These are phyloP conservation scores for Macaranga tanarius DNA, from an alignment of 441 rosid genomes.

Conservation along the genomic window DNA sequence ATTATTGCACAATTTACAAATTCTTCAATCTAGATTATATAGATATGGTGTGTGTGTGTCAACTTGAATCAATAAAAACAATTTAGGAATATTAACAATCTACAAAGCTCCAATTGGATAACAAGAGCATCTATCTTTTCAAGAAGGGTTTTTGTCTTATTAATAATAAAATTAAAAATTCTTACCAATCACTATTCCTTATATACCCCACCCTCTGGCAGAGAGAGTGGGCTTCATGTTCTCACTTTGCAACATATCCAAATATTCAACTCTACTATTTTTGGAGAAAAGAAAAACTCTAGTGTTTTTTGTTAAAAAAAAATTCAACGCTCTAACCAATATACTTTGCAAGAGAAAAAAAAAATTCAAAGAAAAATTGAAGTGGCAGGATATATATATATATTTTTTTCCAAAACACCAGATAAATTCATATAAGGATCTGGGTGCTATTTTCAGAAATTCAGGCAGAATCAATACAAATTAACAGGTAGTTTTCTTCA, in stretches of 20 bases:
- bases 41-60: neutral
- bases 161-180: too few relatives aligned
- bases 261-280: neutral
- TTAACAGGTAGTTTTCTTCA: slow-evolving; percentile 20
- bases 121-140: too few relatives aligned
- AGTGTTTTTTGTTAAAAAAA: too few relatives aligned
- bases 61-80: neutral
- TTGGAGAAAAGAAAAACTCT: too few relatives aligned
- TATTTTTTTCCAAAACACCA: too few relatives aligned
- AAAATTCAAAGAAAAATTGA: too few relatives aligned
- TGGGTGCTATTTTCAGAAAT: neutral
- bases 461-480: slow-evolving; percentile 11
- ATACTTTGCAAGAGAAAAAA: too few relatives aligned
- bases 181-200: neutral
- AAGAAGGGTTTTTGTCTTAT: too few relatives aligned
- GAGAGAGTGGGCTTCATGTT: slow-evolving; percentile 2
- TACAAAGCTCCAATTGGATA: too few relatives aligned
- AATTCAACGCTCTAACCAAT: neutral
- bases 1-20: neutral
- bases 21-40: neutral
- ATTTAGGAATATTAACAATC: neutral
- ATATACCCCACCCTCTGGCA: neutral
- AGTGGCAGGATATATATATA: too few relatives aligned
- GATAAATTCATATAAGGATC: too few relatives aligned
- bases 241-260: neutral